Base-by-base conservation (phyloP, 257 asterid genomes). In the Craterostigma plantagineum region DNA sequence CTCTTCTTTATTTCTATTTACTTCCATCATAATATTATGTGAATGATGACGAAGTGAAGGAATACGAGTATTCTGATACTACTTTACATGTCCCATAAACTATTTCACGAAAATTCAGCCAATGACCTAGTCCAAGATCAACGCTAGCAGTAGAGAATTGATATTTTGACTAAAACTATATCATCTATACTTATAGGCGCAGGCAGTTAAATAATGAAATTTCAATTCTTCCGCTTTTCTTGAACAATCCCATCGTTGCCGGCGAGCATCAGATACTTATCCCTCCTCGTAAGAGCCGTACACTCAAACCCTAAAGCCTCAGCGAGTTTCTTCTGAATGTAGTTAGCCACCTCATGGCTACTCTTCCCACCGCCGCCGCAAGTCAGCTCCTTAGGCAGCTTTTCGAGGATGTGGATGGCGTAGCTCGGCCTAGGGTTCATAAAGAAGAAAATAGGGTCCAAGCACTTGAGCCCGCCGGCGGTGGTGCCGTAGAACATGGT, bases 401-500 rank as follows among this genome's bases (percentile, higher is more conserved):
- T 82, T 38, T 58, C 90, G 0, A 82, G 80, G 0, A 87, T 61
- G 14, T 53, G 51, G 0, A 87, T 49, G 2, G 16, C 47, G 43
- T 76, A 87, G 14, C 45, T 7, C 0, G 92, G 95, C 38, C 73
- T 54, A 2, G 97, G 95, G 42, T 87, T 87, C 97, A 87, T 82
- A 43, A 74, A 14, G 54, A 78, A 76, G 65, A 87, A 87, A 1
- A 87, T 58, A 0, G 97, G 93, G 38, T 87, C 97, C 63, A 87
- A 45, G 14, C 92, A 87, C 67, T 87, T 87, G 18, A 79, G 62
- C 44, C 97, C 97, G 35, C 92, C 68, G 3, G 97, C 97, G 0
- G 95, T 87, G 0, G 95, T 87, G 18, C 94, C 95, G 46, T 90
- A 82, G 36, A 90, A 90, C 99, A 90, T 90, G 18, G 49, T 45